These are phyloP conservation scores for Eremothecium gossypii DNA, from an alignment of 1,139 yeast species.

Conservation along the genomic window DNA sequence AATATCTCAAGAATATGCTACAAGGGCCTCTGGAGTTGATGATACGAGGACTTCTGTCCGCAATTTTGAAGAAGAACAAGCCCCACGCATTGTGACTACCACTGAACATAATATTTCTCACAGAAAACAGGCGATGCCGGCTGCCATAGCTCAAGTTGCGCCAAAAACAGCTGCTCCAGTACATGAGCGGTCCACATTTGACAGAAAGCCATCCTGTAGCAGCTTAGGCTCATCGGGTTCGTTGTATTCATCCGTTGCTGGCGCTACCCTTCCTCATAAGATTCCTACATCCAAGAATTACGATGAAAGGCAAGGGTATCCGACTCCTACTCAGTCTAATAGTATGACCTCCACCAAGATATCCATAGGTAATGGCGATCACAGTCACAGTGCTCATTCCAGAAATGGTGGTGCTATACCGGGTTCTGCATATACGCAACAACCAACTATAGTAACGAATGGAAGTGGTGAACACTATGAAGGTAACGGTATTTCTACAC, in stretches of 20 bases:
- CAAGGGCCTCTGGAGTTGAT: not conserved
- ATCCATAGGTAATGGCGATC: not conserved
- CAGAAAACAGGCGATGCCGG: not conserved
- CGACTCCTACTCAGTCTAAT: not conserved
- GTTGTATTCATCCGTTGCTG: slow-evolving; percentile 22
- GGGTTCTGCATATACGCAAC: too few species aligned
- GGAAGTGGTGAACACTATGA: too few species aligned
- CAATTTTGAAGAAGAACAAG: not conserved
- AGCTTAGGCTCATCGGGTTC: slow-evolving; percentile 7
- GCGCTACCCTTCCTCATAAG: slow-evolving; percentile 30
- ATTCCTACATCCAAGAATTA: slow-evolving; percentile 31
- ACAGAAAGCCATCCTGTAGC: not conserved
- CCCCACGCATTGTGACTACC: slow-evolving; percentile 2
- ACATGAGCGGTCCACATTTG: not conserved
- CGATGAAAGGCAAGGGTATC: slow-evolving; percentile 9
- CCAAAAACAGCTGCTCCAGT: not conserved
- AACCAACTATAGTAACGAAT: too few species aligned
- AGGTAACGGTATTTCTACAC: too few species aligned
- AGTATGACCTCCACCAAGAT: not conserved
- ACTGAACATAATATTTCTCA: slow-evolving; percentile 5
- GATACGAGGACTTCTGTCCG: not conserved
- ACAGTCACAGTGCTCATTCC: too few species aligned
- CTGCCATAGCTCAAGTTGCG: not conserved
- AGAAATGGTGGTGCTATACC: too few species aligned
- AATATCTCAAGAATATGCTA: too few species aligned